Evolutionary conservation across 768 basidiomycete species (phyloP), one percentile per base, ranked within the genome.

Genomic region (Agaricus subrufescens): DNA sequence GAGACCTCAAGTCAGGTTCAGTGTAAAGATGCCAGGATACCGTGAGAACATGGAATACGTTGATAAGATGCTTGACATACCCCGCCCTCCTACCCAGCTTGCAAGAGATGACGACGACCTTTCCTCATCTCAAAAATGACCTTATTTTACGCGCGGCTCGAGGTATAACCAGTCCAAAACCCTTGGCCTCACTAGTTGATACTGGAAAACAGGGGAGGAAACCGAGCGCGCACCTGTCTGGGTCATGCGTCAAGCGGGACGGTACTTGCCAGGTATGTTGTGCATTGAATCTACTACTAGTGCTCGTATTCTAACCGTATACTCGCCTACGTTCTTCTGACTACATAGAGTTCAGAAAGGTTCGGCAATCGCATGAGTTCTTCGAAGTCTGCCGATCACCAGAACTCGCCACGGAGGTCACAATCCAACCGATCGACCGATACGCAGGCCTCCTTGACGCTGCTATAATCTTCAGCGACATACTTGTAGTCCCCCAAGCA

Each of bases 211-310:
- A 87, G 91, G 91, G 29, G 88, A 96, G 71, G 76, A 79, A 68
- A 94, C 91, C 0, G 91, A 94, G 65, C 84, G 90, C 54, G 93
- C 94, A 6, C 94, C 95, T n/a, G 93, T 94, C 55, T 98, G 95
- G 95, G 89, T 96, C 49, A 98, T 98, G 95, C 84, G 95, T 37
- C 95, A 98, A 69, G 95, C 95, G 25, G 95, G 95, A 48, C 84
- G 95, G 51, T 95, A 96, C 73, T 83, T 98, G 46, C 95, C 95
- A 71, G 95, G 91, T 90, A 64, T 66, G 71, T 34, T 34, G 2
- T 67, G 57, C 46, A n/a, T 44, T 58, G 1, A 50, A 38, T 23
- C 61, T 50, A 45, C 40, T 44, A 53, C 19, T 27, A 26, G 54
- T 45, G 46, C 43, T 52, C 54, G 50, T 25, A 42, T 38, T 31